Evolutionary conservation across 2,329 filamentous ascomycete genomes (phyloP), one percentile per base, ranked within the genome.

Genomic region (Orbilia brochopaga): DNA sequence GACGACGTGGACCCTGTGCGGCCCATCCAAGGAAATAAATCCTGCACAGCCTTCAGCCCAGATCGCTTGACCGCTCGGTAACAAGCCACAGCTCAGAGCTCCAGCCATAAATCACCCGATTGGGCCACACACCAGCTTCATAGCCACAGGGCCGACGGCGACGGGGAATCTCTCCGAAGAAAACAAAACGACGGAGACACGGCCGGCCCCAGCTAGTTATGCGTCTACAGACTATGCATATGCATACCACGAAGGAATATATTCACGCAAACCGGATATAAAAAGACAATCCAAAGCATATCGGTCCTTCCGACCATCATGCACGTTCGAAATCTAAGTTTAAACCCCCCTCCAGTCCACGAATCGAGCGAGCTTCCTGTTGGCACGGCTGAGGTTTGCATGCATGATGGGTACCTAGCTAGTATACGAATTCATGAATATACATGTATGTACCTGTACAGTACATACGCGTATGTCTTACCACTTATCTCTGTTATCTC

Each of bases 21-120:
- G 42, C 4, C 15, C 15, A 46, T 3, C 15, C 15, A 46, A 3
- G 5, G 19, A 46, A 4, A 3, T 4, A 46, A 46, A 3, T 46
- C 15, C 23, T 30, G 50, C 50, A 70, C 66, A 70, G 66, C 66
- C 66, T 17, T 24, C 46, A 40, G 58, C 59, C 66, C 66, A 70
- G 66, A 70, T 54, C 21, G 53, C 19, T 13, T 55, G 37, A 23
- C 46, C 44, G 19, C n/a, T n/a, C n/a, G n/a, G n/a, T 24, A 44
- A 53, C 46, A 53, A 63, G 58, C 65, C 65, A 69, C 65, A 63
- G 15, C 6, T 10, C 24, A 6, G 35, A 52, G 53, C 53, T 63
- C 65, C 37, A 69, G 65, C 65, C 65, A 62, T 7, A 24, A 32
- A 23, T 24, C 46, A 23, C 48, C 46, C 17, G 27, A 52, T 42